Evolutionary conservation across 139 green algal genomes (phyloP).

Genomic region (Chara braunii): DNA sequence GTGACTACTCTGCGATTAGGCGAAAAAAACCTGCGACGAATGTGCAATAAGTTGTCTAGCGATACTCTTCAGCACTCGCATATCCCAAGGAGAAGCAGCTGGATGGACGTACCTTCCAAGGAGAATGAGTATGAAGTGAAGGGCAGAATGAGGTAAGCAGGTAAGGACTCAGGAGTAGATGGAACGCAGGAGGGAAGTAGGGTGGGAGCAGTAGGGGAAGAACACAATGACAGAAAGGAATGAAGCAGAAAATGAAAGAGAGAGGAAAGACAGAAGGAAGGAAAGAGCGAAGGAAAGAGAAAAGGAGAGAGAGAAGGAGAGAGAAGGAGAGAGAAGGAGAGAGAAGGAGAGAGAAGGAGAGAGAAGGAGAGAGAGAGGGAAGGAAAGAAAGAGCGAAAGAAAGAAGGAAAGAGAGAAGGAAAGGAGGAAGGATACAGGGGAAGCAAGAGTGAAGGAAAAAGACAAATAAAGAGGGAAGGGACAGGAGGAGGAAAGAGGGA

Average conservation of each 20-base stretch:
- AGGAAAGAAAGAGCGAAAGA: neutral
- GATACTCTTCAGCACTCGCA: no score
- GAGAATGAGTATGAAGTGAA: no score
- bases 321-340: neutral
- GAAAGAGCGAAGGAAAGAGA: neutral
- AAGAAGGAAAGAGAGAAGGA: neutral
- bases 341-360: conserved; percentile 10
- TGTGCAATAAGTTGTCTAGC: no score
- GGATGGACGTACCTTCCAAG: no score
- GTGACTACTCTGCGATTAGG: no score
- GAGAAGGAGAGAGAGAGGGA: neutral
- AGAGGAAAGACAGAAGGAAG: conserved; percentile 3
- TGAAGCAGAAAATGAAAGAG: neutral
- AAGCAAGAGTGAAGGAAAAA: neutral
- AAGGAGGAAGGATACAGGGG: neutral
- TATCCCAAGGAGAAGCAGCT: no score
- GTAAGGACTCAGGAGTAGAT: no score
- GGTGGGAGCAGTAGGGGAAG: no score
- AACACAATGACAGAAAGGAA: no score
- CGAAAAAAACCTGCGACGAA: no score
- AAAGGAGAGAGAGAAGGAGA: neutral
- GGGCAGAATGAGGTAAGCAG: no score
- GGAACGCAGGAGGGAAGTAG: no score
- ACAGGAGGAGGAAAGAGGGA: conserved; percentile 2
- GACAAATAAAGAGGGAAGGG: neutral